Evolutionary conservation across 2,329 filamentous ascomycete species (phyloP).

Genomic region (Drechslerella coelobrocha): DNA sequence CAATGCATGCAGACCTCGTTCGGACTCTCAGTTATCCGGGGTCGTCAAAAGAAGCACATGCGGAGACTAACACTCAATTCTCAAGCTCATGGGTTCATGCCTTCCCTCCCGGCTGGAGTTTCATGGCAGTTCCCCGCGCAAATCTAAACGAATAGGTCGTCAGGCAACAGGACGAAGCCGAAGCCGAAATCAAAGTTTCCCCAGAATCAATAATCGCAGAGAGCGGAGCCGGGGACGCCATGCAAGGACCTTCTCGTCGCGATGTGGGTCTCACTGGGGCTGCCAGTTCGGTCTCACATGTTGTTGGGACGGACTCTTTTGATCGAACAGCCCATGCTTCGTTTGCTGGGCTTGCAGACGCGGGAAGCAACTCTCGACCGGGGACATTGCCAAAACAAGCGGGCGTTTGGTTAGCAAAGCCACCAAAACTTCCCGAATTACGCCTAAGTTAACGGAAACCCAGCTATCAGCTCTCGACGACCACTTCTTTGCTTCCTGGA

Average conservation of each 20-base stretch:
- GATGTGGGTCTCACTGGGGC: conserved; percentile 25
- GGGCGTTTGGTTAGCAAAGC: conserved; percentile 13
- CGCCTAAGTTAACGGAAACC: conserved; percentile 14
- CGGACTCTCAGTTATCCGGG: conserved; percentile 27
- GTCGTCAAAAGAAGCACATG: conserved; percentile 32
- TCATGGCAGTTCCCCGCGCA: conserved; percentile 13
- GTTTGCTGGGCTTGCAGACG: neutral
- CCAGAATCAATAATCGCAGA: conserved; percentile 7
- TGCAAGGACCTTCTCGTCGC: conserved; percentile 11
- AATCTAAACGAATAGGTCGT: neutral
- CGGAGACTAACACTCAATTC: conserved; percentile 29
- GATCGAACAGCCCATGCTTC: neutral
- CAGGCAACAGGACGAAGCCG: conserved; percentile 14
- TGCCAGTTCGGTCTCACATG: conserved; percentile 50
- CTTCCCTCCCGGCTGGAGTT: neutral
- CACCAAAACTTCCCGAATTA: conserved; percentile 36
- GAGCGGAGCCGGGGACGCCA: conserved; percentile 19
- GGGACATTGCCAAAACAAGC: conserved; percentile 33
- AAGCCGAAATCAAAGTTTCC: conserved; percentile 34
- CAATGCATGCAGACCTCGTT: too few relatives aligned
- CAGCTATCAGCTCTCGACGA: too few relatives aligned
- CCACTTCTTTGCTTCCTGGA: too few relatives aligned
- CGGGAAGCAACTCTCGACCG: conserved; percentile 13
- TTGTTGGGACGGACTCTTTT: conserved; percentile 17
- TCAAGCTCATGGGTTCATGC: conserved; percentile 1